Conservation (phyloP, 441 rosid genomes). For the Populus hybrid region DNA sequence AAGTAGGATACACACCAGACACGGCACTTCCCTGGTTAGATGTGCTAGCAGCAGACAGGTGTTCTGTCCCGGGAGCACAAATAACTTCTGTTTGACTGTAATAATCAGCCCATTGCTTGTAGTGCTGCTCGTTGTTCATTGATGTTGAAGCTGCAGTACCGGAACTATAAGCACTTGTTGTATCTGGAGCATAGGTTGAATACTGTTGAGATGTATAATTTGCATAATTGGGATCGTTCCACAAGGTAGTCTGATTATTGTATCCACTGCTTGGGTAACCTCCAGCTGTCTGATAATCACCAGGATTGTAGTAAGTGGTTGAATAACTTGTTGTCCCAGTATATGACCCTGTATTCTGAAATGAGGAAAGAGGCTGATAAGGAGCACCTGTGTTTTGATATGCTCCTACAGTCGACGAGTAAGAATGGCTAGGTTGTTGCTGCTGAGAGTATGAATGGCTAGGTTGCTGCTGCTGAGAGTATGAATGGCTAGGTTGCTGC, state of each 20-base stretch:
- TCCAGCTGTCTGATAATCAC: slow-evolving; percentile 99
- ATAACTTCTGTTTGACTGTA: slow-evolving; percentile 90
- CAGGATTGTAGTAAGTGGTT: slow-evolving; percentile 97
- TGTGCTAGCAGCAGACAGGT: slow-evolving; percentile 50
- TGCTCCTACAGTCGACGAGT: slow-evolving; percentile 82
- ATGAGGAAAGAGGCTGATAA: slow-evolving; percentile 91
- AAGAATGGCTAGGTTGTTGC: slow-evolving; percentile 61
- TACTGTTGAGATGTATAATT: slow-evolving; percentile 66
- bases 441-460: slow-evolving; percentile 54
- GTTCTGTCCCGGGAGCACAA: slow-evolving; percentile 98
- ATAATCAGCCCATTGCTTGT: slow-evolving; percentile 88
- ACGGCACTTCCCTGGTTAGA: slow-evolving; percentile 53
- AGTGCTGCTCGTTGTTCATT: slow-evolving; percentile 66
- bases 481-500: slow-evolving; percentile 62
- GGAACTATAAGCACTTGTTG: slow-evolving; percentile 54
- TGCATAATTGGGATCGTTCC: slow-evolving; percentile 71
- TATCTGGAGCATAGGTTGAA: slow-evolving; percentile 55
- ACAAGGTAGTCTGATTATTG: slow-evolving; percentile 57
- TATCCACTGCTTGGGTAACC: slow-evolving; percentile 79
- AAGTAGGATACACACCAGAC: slow-evolving; percentile 54
- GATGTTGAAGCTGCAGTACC: slow-evolving; percentile 53
- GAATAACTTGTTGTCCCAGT: slow-evolving; percentile 97
- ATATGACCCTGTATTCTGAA: slow-evolving; percentile 98
- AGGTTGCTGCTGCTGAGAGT: slow-evolving; percentile 39
- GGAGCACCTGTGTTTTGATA: slow-evolving; percentile 98